Conservation (phyloP, 2,329 filamentous ascomycete genomes). For the Pseudocercospora cruenta region DNA sequence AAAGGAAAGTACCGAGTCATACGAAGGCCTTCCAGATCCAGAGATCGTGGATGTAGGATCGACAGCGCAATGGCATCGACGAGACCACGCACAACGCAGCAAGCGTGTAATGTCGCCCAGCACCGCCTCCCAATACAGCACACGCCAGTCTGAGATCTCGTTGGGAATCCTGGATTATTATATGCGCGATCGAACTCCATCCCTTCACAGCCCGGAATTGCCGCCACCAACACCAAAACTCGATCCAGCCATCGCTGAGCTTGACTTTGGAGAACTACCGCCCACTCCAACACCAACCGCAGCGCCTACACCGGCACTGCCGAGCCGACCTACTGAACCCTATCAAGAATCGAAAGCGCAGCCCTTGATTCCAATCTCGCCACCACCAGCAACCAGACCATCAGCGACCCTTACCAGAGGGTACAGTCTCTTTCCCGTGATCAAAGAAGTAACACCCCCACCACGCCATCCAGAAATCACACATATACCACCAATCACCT, state of each 20-base stretch:
- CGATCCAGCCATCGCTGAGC: conserved; percentile 33
- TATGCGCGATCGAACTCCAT: conserved; percentile 29
- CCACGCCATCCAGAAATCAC: conserved; percentile 17
- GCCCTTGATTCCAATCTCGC: conserved; percentile 21
- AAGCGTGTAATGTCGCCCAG: conserved; percentile 20
- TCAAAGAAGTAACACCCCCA: conserved; percentile 30
- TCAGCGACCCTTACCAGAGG: conserved; percentile 21
- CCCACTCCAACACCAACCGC: conserved; percentile 21
- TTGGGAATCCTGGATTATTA: conserved; percentile 40
- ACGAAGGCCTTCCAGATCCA: conserved; percentile 26
- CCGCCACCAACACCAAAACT: conserved; percentile 27
- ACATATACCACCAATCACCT: background rate
- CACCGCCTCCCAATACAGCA: conserved; percentile 25
- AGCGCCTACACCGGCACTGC: background rate
- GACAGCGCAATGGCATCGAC: conserved; percentile 22
- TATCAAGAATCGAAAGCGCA: conserved; percentile 13
- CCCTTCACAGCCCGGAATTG: conserved; percentile 27
- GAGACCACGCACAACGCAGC: conserved; percentile 13
- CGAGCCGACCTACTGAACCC: background rate
- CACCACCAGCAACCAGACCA: conserved; percentile 16
- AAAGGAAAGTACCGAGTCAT: conserved; percentile 13
- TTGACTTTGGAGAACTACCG: conserved; percentile 35
- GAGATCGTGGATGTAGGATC: conserved; percentile 32
- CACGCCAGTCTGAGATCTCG: conserved; percentile 35
- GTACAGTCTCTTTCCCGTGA: conserved; percentile 35